Evolutionary conservation across 148 eudicot genomes (phyloP), one percentile per base, ranked within the genome.

Genomic region (Vaccinium corymbosum): DNA sequence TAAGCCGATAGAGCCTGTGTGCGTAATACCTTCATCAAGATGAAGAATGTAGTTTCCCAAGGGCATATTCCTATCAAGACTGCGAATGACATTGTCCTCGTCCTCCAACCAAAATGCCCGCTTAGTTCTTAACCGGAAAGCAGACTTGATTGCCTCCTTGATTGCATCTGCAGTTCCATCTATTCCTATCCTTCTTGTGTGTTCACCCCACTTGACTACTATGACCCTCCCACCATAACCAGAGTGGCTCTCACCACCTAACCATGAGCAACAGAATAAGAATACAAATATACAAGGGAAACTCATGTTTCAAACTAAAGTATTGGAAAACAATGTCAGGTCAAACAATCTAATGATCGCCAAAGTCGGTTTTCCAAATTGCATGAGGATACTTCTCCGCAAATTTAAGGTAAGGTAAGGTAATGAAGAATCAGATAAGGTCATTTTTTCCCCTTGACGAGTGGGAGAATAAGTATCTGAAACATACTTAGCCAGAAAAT

Each of bases 61-160:
- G 3, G 95, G 95, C 95, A 94, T 91, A 84, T 86, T 88, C 81
- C 93, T 89, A 80, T 94, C 97, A 85, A 94, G 90, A 51, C 92
- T 85, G 53, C 93, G 93, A 61, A 90, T 82, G 77, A 92, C 83
- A 85, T 87, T 89, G 77, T 91, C 88, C 80, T 92, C 97, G 80
- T 92, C 95, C 87, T 91, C 94, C 88, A 94, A 81, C 93, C 97
- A 94, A 89, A 92, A 90, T 70, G 93, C 92, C 49, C 93, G 89
- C 38, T 85, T 92, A 32, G 94, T 86, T 89, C 94, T 86, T 68
- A 94, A 83, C 64, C 94, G 89, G 87, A 94, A 94, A 42, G 93
- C 91, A 78, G 90, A 94, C 80, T 86, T 91, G 84, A 92, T 92
- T 16, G 91, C 92, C 57, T 92, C 92, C 85, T 90, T 92, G 82